These are phyloP conservation scores for Ceratobasidium papillatum DNA, from an alignment of 1,284 basidiomycete species.

Conservation along the genomic window DNA sequence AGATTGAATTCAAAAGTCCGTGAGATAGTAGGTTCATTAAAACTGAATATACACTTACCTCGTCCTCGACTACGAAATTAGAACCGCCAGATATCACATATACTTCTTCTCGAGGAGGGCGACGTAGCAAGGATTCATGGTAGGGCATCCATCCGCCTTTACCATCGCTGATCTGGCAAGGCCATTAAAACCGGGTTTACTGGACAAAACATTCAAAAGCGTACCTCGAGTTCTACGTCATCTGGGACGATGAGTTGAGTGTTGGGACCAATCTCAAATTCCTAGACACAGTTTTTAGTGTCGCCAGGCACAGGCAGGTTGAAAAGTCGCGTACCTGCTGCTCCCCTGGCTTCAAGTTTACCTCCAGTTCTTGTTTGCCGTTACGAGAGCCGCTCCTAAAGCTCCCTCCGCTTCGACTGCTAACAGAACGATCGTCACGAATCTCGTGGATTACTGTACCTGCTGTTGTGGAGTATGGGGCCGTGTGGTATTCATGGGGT, in stretches of 20 bases:
- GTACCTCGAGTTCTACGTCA: conserved; percentile 36
- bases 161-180: conserved; percentile 31
- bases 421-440: conserved; percentile 23
- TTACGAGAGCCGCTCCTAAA: neutral
- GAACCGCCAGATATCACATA: conserved; percentile 39
- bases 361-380: conserved; percentile 16
- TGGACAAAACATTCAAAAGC: neutral
- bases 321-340: conserved; percentile 8
- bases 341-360: conserved; percentile 33
- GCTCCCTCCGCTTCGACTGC: conserved; percentile 24
- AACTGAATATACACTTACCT: neutral
- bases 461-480: conserved; percentile 6
- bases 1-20: neutral
- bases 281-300: neutral
- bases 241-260: conserved; percentile 40
- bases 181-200: neutral
- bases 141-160: conserved; percentile 39
- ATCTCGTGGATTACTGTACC: conserved; percentile 32
- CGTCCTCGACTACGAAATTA: conserved; percentile 40
- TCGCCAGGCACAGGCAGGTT: neutral
- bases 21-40: neutral
- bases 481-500: conserved; percentile 8
- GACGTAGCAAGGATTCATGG: conserved; percentile 34
- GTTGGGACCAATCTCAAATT: conserved; percentile 37
- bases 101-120: conserved; percentile 37